These are phyloP conservation scores for Scopulariopsis brevicaulis DNA, from an alignment of 2,329 filamentous ascomycete species.

Conservation along the genomic window DNA sequence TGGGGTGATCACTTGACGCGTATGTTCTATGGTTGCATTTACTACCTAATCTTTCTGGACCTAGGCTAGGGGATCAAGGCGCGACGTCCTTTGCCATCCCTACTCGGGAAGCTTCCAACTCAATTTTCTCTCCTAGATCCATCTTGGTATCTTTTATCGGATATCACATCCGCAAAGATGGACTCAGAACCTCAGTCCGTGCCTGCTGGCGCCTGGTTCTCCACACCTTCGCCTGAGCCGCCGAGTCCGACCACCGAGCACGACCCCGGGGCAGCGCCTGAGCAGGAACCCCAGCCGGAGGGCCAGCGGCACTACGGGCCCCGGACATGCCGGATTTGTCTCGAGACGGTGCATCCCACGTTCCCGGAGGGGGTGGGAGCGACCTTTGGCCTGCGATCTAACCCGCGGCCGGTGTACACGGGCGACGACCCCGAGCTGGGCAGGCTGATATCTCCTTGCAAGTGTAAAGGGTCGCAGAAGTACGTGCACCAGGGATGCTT, in stretches of 20 bases:
- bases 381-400: slow-evolving; percentile 19
- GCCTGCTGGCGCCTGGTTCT: not conserved
- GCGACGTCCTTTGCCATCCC: not conserved
- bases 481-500: slow-evolving; percentile 93
- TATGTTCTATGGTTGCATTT: not conserved
- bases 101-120: not conserved
- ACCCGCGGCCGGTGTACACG: slow-evolving; percentile 43
- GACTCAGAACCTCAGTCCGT: not conserved
- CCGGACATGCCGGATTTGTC: slow-evolving; percentile 79
- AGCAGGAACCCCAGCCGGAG: not conserved
- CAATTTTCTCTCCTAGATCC: not conserved
- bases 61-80: not conserved
- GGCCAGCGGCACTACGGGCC: slow-evolving; percentile 46
- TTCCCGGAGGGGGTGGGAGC: slow-evolving; percentile 24
- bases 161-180: not conserved
- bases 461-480: slow-evolving; percentile 84
- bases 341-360: slow-evolving; percentile 52
- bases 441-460: slow-evolving; percentile 77
- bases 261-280: not conserved
- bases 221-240: not conserved
- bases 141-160: not conserved
- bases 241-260: not conserved
- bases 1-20: not conserved
- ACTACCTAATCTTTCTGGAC: not conserved
- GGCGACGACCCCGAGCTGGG: slow-evolving; percentile 65